phyloP scores from a whole-genome alignment of 2,329 filamentous ascomycete genomes.

The Penicillium sp. region DNA sequence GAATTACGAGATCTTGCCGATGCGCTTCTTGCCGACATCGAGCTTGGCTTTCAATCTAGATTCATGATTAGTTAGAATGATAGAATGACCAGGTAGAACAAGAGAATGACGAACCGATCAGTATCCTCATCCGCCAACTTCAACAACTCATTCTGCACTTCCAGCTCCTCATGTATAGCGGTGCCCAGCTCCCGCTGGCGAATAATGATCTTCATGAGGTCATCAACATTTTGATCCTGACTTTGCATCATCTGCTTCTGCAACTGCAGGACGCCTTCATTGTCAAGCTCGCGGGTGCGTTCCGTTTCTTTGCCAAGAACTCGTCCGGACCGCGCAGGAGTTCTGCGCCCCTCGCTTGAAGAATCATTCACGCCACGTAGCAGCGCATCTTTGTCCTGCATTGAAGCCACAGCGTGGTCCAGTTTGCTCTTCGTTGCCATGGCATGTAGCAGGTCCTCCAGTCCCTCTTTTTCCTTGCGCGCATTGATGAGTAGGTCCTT shows the following conservation, averaged over 20 bases:
- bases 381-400: slow-evolving; percentile 45
- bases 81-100: background rate
- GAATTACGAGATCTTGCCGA: slow-evolving; percentile 44
- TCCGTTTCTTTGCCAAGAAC: slow-evolving; percentile 56
- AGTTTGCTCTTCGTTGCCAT: slow-evolving; percentile 51
- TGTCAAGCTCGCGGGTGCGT: slow-evolving; percentile 59
- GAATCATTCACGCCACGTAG: slow-evolving; percentile 28
- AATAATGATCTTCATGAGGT: slow-evolving; percentile 55
- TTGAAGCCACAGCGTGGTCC: slow-evolving; percentile 45
- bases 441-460: slow-evolving; percentile 57
- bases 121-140: slow-evolving; percentile 57
- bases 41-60: slow-evolving; percentile 43
- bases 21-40: slow-evolving; percentile 46
- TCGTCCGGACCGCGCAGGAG: slow-evolving; percentile 44
- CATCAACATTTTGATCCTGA: slow-evolving; percentile 58
- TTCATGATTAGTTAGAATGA: slow-evolving; percentile 13
- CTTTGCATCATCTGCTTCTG: slow-evolving; percentile 59
- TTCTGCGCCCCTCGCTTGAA: slow-evolving; percentile 13
- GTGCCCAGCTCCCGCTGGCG: slow-evolving; percentile 60
- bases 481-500: slow-evolving; percentile 55
- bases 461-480: slow-evolving; percentile 58
- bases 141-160: slow-evolving; percentile 58
- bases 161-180: slow-evolving; percentile 59
- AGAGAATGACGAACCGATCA: slow-evolving; percentile 38
- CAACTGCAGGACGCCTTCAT: slow-evolving; percentile 59